Conservation (phyloP, 495 filamentous ascomycete genomes). For the Xylaria flabelliformis region DNA sequence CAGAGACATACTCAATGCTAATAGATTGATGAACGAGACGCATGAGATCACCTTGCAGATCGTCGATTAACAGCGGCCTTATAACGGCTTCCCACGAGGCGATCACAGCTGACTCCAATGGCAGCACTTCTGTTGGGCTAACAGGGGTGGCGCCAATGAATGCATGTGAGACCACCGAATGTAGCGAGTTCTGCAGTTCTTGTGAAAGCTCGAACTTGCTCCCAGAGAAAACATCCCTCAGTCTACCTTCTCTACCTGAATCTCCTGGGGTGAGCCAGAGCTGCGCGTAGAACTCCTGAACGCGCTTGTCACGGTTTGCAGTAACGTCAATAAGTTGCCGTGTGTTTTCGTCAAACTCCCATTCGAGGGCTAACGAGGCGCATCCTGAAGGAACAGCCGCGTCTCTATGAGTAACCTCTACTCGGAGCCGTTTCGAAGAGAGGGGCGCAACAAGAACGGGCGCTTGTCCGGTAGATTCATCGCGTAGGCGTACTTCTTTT, state of each 20-base stretch:
- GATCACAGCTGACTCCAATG: constrained; percentile 90
- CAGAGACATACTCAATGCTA: constrained; percentile 83
- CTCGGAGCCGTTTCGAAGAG: constrained; percentile 48
- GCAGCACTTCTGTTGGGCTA: constrained; percentile 80
- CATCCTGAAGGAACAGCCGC: constrained; percentile 6
- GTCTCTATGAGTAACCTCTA: constrained; percentile 14
- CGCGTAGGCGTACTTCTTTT: constrained; percentile 66
- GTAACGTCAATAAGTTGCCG: constrained; percentile 84
- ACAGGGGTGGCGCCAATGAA: constrained; percentile 88
- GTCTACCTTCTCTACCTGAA: constrained; percentile 71
- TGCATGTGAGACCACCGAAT: constrained; percentile 89
- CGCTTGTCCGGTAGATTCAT: constrained; percentile 74
- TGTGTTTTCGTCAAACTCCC: constrained; percentile 81
- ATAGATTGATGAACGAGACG: constrained; percentile 87
- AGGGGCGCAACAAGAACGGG: constrained; percentile 71
- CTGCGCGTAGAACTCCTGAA: constrained; percentile 85
- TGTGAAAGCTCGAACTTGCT: constrained; percentile 74
- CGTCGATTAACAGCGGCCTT: constrained; percentile 83
- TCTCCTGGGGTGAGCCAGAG: constrained; percentile 81
- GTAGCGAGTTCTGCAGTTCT: constrained; percentile 69
- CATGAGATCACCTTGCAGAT: constrained; percentile 81
- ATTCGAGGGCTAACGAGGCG: constrained; percentile 71
- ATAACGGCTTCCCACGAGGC: constrained; percentile 90
- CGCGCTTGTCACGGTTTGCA: constrained; percentile 76
- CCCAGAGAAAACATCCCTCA: constrained; percentile 77